These are phyloP conservation scores for Ceratobasidium papillatum DNA, from an alignment of 1,284 basidiomycete species.

Conservation along the genomic window DNA sequence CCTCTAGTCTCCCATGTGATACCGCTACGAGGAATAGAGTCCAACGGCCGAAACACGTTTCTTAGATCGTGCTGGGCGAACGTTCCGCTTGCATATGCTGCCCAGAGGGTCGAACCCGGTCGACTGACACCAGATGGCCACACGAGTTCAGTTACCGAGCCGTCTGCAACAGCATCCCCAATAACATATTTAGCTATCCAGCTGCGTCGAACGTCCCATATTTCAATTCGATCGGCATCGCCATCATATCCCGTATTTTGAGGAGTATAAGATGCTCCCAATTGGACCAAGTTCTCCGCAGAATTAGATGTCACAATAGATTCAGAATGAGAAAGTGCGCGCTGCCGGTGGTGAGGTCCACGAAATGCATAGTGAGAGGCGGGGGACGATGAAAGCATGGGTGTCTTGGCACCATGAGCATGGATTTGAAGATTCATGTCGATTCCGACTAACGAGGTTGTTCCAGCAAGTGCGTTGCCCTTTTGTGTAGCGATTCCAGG, in stretches of 20 bases:
- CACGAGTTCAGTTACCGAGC: conserved; percentile 61
- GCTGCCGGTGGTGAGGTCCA: conserved; percentile 14
- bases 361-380: conserved; percentile 18
- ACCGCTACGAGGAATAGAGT: conserved; percentile 72
- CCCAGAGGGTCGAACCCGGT: conserved; percentile 63
- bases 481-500: conserved; percentile 41
- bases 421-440: conserved; percentile 36
- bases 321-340: conserved; percentile 35
- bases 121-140: conserved; percentile 14
- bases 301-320: conserved; percentile 26
- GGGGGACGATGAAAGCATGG: conserved; percentile 43
- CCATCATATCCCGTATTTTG: conserved; percentile 18
- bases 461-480: conserved; percentile 13
- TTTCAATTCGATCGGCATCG: conserved; percentile 60
- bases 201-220: conserved; percentile 86
- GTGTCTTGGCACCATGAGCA: conserved; percentile 36
- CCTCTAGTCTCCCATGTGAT: conserved; percentile 76
- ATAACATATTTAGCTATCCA: conserved; percentile 86
- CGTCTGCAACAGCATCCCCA: conserved; percentile 67
- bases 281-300: conserved; percentile 15
- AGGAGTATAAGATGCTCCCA: not conserved
- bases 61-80: conserved; percentile 83
- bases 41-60: conserved; percentile 65
- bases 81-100: conserved; percentile 77
- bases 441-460: conserved; percentile 31